Conservation (phyloP, 352 stramenopile species). For the Phytophthora chlamydospora region DNA sequence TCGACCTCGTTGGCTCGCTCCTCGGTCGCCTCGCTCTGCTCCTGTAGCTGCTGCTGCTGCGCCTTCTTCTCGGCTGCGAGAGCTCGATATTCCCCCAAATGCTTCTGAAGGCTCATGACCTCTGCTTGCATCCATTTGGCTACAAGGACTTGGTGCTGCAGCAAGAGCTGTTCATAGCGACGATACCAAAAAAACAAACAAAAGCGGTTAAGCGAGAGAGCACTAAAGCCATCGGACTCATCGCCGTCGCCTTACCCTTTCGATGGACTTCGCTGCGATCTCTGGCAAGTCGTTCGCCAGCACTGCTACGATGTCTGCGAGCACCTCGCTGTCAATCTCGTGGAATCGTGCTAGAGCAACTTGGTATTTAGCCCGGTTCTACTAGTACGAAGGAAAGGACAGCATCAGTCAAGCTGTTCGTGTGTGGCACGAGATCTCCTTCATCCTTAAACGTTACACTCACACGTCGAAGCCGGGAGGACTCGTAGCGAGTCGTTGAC, state of each 20-base stretch:
- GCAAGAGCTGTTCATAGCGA: slow-evolving; percentile 34
- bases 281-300: slow-evolving; percentile 45
- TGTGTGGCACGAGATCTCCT: background rate
- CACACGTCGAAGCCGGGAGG: slow-evolving; percentile 58
- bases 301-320: slow-evolving; percentile 48
- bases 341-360: slow-evolving; percentile 61
- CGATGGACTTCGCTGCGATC: slow-evolving; percentile 39
- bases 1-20: slow-evolving; percentile 13
- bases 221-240: too few species aligned
- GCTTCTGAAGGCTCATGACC: slow-evolving; percentile 25
- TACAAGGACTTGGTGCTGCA: slow-evolving; percentile 39
- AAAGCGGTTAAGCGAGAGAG: background rate
- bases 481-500: slow-evolving; percentile 47
- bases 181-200: background rate
- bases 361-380: slow-evolving; percentile 75
- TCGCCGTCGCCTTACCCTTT: slow-evolving; percentile 38
- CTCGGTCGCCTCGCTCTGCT: slow-evolving; percentile 2
- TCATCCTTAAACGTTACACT: slow-evolving; percentile 13
- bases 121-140: slow-evolving; percentile 37
- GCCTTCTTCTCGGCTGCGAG: slow-evolving; percentile 17
- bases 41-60: slow-evolving; percentile 10
- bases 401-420: slow-evolving; percentile 4
- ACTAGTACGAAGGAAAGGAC: slow-evolving; percentile 9
- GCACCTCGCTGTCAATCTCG: slow-evolving; percentile 64
- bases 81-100: slow-evolving; percentile 25